Percentiles rank a stretch among this genome's conserved stretches.
phyloP scores from a whole-genome alignment of 139 green algal genomes.

The Chlorella sp. region DNA sequence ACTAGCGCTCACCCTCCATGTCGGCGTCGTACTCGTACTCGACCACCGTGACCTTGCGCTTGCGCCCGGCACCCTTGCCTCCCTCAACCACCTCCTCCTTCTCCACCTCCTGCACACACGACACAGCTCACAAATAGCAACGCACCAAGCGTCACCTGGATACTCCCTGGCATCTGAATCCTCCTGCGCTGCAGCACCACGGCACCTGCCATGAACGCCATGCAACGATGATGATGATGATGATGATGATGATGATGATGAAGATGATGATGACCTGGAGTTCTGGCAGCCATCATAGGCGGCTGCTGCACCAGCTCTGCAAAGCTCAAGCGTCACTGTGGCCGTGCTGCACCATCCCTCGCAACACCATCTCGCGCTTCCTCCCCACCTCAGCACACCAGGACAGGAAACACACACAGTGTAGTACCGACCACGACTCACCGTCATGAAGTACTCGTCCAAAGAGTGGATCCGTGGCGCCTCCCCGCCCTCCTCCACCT shows the following conservation, averaged over 20 bases:
- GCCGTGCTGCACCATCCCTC: too few relatives aligned
- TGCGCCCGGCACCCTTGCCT: conserved; percentile 27
- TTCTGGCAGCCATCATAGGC: background rate
- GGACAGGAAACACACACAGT: too few relatives aligned
- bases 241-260: too few relatives aligned
- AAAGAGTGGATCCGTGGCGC: conserved; percentile 68
- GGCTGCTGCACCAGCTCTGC: too few relatives aligned
- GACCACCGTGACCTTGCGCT: conserved; percentile 14
- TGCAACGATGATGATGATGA: too few relatives aligned
- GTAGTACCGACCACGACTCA: too few relatives aligned
- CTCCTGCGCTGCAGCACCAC: background rate
- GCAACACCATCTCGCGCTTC: too few relatives aligned
- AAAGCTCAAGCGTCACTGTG: too few relatives aligned
- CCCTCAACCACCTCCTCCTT: conserved; percentile 28
- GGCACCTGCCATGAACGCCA: background rate
- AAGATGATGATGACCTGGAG: background rate
- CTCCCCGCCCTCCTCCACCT: conserved; percentile 49
- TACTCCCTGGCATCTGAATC: background rate
- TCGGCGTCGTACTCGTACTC: conserved; percentile 70
- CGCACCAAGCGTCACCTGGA: background rate
- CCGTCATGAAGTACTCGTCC: conserved; percentile 85
- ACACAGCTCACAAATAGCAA: background rate
- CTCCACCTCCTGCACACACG: conserved; percentile 51
- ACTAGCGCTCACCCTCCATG: conserved; percentile 51
- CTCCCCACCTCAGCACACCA: too few relatives aligned